These are phyloP conservation scores for Rhizomucor pusillus DNA, from an alignment of 371 early-diverging fungal species.

Conservation along the genomic window DNA sequence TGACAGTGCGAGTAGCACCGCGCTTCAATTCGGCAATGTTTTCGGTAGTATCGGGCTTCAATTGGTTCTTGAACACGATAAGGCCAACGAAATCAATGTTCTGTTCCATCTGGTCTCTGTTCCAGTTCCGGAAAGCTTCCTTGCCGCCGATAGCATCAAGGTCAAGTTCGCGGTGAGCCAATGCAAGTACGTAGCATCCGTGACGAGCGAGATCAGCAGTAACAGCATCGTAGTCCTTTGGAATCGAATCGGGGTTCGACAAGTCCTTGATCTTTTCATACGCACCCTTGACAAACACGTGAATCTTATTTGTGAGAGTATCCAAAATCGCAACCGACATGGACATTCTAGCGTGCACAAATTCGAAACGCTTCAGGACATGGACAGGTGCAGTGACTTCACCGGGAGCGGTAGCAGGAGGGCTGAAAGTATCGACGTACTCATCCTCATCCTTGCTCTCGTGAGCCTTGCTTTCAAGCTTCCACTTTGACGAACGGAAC, in stretches of 20 bases:
- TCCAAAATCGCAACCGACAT: conserved; percentile 80
- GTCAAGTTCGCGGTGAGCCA: conserved; percentile 60
- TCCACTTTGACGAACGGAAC: conserved; percentile 74
- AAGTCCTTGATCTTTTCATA: conserved; percentile 74
- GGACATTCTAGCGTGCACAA: conserved; percentile 80
- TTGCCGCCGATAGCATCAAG: conserved; percentile 32
- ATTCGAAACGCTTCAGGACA: conserved; percentile 78
- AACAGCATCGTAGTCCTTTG: conserved; percentile 61
- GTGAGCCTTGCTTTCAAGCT: conserved; percentile 20
- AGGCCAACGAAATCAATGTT: conserved; percentile 68
- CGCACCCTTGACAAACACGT: conserved; percentile 83
- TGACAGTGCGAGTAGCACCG: conserved; percentile 77
- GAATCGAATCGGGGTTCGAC: conserved; percentile 50
- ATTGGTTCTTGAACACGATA: conserved; percentile 83
- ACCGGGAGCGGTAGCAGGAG: conserved; percentile 17
- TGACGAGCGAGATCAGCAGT: conserved; percentile 60
- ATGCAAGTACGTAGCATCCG: conserved; percentile 74
- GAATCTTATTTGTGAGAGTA: conserved; percentile 50
- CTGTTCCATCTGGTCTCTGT: conserved; percentile 69
- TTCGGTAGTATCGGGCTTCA: conserved; percentile 76
- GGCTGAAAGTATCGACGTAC: conserved; percentile 44
- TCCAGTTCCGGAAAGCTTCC: conserved; percentile 40
- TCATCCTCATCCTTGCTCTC: conserved; percentile 24
- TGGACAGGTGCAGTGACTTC: conserved; percentile 32
- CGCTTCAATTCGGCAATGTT: conserved; percentile 72